Conservation (phyloP, 2,329 filamentous ascomycete species). For the Fusarium incarnatum region DNA sequence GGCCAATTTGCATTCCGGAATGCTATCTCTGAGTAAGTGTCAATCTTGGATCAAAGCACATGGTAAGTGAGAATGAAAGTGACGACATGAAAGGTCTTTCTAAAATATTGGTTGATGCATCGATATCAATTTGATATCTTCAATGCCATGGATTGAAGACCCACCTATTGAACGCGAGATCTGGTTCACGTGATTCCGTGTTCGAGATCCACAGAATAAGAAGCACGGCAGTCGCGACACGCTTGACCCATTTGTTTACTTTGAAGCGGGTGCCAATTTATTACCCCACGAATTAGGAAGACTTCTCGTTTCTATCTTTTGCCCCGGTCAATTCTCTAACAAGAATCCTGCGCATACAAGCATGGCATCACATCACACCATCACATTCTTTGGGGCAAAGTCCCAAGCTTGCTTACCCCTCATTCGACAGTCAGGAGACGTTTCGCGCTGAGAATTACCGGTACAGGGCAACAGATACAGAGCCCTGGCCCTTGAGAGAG, state of each 20-base stretch:
- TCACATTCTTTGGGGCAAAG: slow-evolving; percentile 25
- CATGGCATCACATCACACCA: slow-evolving; percentile 38
- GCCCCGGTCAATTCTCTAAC: slow-evolving; percentile 46
- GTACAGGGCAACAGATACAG: slow-evolving; percentile 14
- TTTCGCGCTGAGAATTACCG: slow-evolving; percentile 15
- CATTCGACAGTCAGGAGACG: slow-evolving; percentile 44
- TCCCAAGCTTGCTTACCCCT: slow-evolving; percentile 45
- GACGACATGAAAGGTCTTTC: neutral
- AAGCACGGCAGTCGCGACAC: slow-evolving; percentile 35
- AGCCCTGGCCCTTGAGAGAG: slow-evolving; percentile 24
- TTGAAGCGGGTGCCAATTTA: slow-evolving; percentile 31
- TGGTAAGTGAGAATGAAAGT: neutral
- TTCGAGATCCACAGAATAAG: slow-evolving; percentile 9
- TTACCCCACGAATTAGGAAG: slow-evolving; percentile 38
- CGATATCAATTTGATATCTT: neutral
- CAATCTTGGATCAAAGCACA: neutral
- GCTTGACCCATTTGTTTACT: slow-evolving; percentile 43
- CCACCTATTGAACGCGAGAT: neutral
- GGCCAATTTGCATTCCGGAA: neutral
- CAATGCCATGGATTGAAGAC: neutral
- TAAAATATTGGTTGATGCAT: neutral
- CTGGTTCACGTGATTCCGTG: slow-evolving; percentile 40
- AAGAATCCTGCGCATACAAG: slow-evolving; percentile 40
- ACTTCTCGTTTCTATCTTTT: slow-evolving; percentile 3
- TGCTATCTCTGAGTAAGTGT: neutral